Evolutionary conservation across 805 yeast species (phyloP).

Genomic region (Yamadazyma sp.): DNA sequence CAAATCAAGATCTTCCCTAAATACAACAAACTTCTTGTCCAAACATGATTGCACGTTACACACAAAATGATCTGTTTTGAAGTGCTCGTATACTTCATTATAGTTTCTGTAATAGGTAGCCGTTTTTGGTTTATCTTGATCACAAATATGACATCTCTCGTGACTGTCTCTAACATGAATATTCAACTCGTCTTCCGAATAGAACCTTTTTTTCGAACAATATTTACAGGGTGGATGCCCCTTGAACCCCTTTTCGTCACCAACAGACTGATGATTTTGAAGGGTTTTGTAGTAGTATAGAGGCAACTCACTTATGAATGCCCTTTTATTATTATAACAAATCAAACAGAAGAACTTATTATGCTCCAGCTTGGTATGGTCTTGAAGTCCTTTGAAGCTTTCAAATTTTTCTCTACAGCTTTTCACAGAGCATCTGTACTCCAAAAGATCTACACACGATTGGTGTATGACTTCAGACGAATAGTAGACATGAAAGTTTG

Average conservation of each 20-base stretch:
- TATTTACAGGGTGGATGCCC: slow-evolving; percentile 91
- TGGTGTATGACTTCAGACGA: slow-evolving; percentile 50
- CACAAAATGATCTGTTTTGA: slow-evolving; percentile 66
- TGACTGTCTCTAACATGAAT: slow-evolving; percentile 81
- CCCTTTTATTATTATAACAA: slow-evolving; percentile 75
- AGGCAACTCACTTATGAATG: slow-evolving; percentile 70
- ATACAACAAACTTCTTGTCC: slow-evolving; percentile 90
- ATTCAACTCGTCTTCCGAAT: slow-evolving; percentile 83
- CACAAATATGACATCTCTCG: slow-evolving; percentile 90
- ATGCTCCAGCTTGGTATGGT: slow-evolving; percentile 68
- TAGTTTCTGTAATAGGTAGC: slow-evolving; percentile 71
- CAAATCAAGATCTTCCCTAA: slow-evolving; percentile 79
- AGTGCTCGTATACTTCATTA: slow-evolving; percentile 72
- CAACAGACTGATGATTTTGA: slow-evolving; percentile 66
- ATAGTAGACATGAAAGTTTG: slow-evolving; percentile 57
- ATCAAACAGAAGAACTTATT: slow-evolving; percentile 66
- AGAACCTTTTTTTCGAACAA: slow-evolving; percentile 72
- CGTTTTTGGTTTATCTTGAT: slow-evolving; percentile 60
- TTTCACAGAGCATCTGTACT: slow-evolving; percentile 53
- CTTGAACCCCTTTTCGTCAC: slow-evolving; percentile 74
- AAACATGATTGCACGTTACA: slow-evolving; percentile 78
- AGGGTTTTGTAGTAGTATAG: slow-evolving; percentile 62
- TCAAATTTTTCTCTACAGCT: slow-evolving; percentile 40
- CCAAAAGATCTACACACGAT: slow-evolving; percentile 52
- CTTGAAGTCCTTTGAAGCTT: slow-evolving; percentile 56